Base-by-base conservation (phyloP, 805 yeast genomes). In the Sugiyamaella americana region DNA sequence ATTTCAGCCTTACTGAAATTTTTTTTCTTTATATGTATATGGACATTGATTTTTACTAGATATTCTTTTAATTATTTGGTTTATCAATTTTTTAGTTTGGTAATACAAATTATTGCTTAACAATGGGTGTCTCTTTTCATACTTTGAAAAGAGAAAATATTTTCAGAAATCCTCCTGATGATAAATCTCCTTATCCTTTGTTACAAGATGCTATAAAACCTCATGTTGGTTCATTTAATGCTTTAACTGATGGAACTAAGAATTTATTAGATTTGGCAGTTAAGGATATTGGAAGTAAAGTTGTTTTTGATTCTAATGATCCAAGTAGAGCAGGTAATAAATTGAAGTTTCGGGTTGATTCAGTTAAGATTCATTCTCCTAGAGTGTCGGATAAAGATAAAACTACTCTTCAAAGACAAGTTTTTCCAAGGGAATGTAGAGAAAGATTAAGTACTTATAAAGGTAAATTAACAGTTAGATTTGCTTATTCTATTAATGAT, bases 161-260 rank as follows among this genome's bases (percentile, higher is more conserved):
- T 56, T 93, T 87, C 70, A 76, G 77, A 57, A 80, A 86, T 62
- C 98, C 98, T 40, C 95, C 97, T 43, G 82, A 79, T 67, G 95
- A 86, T 60, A 77, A 84, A 63, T 74, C 87, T 24, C 86, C 86
- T 5, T 91, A 70, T 59, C 96, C 96, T 13, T 68, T 88, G 36
- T 74, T 93, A 32, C 76, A 77, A 49, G 95, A 87, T 52, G 98
- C 98, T 13, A 93, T 93, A 36, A 79, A 80, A 48, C 98, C 98
- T 3, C 98, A 93, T 64, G 78, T 93, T 47, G 97, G 95, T 5
- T 91, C 98, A 1, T 93, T 93, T 74, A 84, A 93, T 72, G 97
- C 97, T 3, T 72, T 93, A 48, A 85, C 95, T 20, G 95, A 86
- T 49, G 96, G 95, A 38, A 79, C 85, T 20, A 51, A 43, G 16